These are phyloP conservation scores for Leptographium radiaticola DNA, from an alignment of 2,329 filamentous ascomycete genomes.

Conservation along the genomic window DNA sequence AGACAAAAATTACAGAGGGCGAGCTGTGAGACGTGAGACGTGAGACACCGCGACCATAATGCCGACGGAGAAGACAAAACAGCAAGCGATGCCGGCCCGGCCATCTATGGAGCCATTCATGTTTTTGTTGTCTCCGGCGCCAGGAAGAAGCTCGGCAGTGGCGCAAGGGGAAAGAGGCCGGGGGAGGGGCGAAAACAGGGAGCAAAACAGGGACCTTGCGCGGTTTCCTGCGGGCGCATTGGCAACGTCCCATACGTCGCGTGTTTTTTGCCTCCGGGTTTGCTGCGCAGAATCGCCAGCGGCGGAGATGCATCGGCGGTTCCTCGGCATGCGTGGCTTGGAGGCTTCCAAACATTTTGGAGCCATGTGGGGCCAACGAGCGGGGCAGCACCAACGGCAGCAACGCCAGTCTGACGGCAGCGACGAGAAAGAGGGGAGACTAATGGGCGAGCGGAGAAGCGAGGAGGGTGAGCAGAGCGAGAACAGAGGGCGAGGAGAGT, in stretches of 20 bases:
- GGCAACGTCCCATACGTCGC: not conserved
- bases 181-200: not conserved
- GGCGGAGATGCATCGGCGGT: slow-evolving; percentile 12
- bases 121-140: not conserved
- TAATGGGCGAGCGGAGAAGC: too few relatives aligned
- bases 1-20: too few relatives aligned
- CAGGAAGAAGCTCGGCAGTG: not conserved
- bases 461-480: not conserved
- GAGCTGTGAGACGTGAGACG: too few relatives aligned
- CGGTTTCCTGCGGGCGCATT: not conserved
- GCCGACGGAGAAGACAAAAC: too few relatives aligned
- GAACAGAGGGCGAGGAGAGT: too few relatives aligned
- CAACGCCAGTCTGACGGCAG: not conserved
- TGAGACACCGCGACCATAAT: too few relatives aligned
- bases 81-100: too few relatives aligned
- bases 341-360: not conserved
- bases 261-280: not conserved
- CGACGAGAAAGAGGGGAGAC: not conserved
- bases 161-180: not conserved
- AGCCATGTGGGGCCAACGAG: slow-evolving; percentile 8
- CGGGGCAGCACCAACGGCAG: not conserved
- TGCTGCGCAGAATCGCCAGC: not conserved
- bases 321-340: slow-evolving; percentile 10
- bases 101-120: not conserved
- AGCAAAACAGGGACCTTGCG: not conserved